Evolutionary conservation across 805 yeast species (phyloP).

Genomic region (Cyberlindnera americana): DNA sequence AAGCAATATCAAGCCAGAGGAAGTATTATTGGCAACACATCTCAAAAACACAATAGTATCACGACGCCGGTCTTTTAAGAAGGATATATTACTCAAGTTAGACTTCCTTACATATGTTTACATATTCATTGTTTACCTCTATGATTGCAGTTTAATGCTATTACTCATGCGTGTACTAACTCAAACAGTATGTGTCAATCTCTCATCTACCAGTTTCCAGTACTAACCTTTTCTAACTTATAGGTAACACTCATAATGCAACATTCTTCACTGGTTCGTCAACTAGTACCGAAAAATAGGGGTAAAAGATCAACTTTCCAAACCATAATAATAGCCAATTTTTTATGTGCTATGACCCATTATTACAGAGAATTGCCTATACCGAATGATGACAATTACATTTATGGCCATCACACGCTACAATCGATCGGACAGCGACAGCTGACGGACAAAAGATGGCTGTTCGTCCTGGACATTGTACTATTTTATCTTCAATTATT

Average conservation of each 20-base stretch:
- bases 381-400: constrained; percentile 23
- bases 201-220: no score
- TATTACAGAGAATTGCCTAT: constrained; percentile 18
- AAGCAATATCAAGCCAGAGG: constrained; percentile 1
- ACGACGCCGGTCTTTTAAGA: constrained; percentile 15
- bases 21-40: not conserved
- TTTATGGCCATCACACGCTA: constrained; percentile 27
- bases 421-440: constrained; percentile 25
- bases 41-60: constrained; percentile 14
- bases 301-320: constrained; percentile 16
- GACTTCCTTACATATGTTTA: constrained; percentile 12
- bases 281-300: constrained; percentile 9
- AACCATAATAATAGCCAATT: constrained; percentile 13
- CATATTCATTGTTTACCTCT: constrained; percentile 18
- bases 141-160: constrained; percentile 27
- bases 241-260: constrained; percentile 10
- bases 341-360: constrained; percentile 13
- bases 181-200: constrained; percentile 16
- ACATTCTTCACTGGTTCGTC: constrained; percentile 6
- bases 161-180: constrained; percentile 13
- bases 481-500: constrained; percentile 20
- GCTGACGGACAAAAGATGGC: constrained; percentile 16
- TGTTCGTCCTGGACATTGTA: constrained; percentile 15
- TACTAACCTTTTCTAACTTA: constrained; percentile 4
- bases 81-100: constrained; percentile 13